A percentile compares a stretch with the other conserved stretches of the same genome.
Evolutionary conservation across 345 rosid genomes (phyloP).

Genomic region (Ceriops zippeliana): DNA sequence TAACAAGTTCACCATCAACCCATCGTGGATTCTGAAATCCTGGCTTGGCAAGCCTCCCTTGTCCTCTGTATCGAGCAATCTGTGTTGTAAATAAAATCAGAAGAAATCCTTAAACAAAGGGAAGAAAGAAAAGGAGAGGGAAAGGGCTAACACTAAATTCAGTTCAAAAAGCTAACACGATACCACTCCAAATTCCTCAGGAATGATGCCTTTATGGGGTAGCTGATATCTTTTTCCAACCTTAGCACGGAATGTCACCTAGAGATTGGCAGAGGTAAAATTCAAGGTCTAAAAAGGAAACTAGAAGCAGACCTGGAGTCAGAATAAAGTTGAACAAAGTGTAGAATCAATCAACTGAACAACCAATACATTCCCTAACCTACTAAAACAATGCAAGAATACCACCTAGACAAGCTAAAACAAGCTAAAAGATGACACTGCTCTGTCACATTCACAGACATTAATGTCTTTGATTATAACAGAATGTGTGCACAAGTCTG

Average conservation of each 20-base stretch:
- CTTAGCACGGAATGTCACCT: constrained; percentile 98
- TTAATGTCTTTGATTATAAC: neutral
- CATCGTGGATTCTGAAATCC: constrained; percentile 87
- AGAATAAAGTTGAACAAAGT: neutral
- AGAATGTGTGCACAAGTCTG: too few relatives aligned
- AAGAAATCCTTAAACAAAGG: constrained; percentile 7
- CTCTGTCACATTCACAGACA: neutral
- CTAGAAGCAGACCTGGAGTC: neutral
- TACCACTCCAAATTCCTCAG: constrained; percentile 99
- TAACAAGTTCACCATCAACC: constrained; percentile 98
- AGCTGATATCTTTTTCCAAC: constrained; percentile 87
- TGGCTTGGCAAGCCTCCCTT: constrained; percentile 92
- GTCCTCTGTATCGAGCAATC: constrained; percentile 95
- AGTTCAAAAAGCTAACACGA: constrained; percentile 8
- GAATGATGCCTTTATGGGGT: constrained; percentile 90
- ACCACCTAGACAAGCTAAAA: neutral
- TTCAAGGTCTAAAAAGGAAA: constrained; percentile 1
- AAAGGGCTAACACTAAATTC: neutral
- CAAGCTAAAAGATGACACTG: neutral
- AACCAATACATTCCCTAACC: neutral
- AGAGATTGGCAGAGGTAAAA: constrained; percentile 6
- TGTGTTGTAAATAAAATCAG: constrained; percentile 23
- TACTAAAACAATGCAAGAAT: neutral
- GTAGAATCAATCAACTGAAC: neutral
- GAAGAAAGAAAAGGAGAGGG: constrained; percentile 4